A percentile compares a stretch with the other conserved stretches of the same genome.
phyloP scores from a whole-genome alignment of 768 basidiomycete species.

The Phaeotremella skinneri region DNA sequence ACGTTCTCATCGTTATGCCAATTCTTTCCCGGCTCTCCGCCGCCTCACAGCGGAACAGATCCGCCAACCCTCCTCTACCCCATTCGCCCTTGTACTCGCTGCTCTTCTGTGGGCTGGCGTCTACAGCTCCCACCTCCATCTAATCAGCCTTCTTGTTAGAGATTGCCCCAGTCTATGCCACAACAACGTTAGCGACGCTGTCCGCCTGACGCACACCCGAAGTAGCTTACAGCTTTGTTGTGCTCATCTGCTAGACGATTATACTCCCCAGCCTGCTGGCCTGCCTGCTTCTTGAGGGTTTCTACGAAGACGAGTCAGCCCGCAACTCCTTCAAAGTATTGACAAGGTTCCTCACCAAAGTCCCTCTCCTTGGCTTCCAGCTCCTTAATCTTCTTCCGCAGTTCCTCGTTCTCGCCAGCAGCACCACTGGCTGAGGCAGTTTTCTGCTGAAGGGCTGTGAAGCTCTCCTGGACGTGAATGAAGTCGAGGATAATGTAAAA shows the following conservation, averaged over 20 bases:
- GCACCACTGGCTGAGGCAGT: constrained; percentile 39
- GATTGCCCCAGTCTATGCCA: constrained; percentile 57
- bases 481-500: constrained; percentile 91
- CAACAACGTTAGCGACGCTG: not conserved
- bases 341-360: constrained; percentile 57
- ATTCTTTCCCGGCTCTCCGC: too few relatives aligned
- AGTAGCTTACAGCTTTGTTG: constrained; percentile 59
- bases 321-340: constrained; percentile 1
- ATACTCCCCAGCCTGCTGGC: constrained; percentile 73
- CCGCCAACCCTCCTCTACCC: too few relatives aligned
- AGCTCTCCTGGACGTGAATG: constrained; percentile 83
- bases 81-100: too few relatives aligned
- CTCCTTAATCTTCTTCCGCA: constrained; percentile 62
- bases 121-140: constrained; percentile 7
- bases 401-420: constrained; percentile 51
- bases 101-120: too few relatives aligned
- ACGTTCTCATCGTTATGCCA: too few relatives aligned
- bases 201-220: not conserved
- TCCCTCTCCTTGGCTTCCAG: constrained; percentile 70
- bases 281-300: constrained; percentile 76
- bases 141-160: constrained; percentile 69
- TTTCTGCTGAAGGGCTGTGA: constrained; percentile 69
- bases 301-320: constrained; percentile 54
- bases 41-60: too few relatives aligned
- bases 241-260: constrained; percentile 76